Conservation (phyloP, 257 asterid genomes). For the Pogostemon cablin region DNA sequence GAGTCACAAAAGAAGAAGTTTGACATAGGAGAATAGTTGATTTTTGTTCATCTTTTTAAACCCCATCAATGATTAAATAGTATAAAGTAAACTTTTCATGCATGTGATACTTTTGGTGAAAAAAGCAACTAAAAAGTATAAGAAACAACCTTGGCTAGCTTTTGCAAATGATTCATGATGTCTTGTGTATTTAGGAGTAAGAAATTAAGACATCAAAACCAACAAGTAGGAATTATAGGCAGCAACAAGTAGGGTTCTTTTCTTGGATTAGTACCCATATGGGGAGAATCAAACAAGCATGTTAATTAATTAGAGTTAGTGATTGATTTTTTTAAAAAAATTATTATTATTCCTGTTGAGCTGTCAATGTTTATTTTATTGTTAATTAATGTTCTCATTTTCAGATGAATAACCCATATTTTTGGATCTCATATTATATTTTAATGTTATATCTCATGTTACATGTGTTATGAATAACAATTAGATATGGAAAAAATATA, state of each 20-base stretch:
- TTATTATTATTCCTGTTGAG: constrained; percentile 31
- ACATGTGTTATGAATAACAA: no score
- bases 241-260: background rate
- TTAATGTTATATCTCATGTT: no score
- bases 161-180: constrained; percentile 23
- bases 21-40: constrained; percentile 29
- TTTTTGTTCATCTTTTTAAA: constrained; percentile 19
- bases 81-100: constrained; percentile 37
- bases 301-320: background rate
- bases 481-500: no score
- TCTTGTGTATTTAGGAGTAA: constrained; percentile 12
- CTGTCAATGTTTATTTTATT: constrained; percentile 29
- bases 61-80: constrained; percentile 29
- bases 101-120: constrained; percentile 38
- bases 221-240: constrained; percentile 25
- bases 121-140: constrained; percentile 14
- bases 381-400: background rate
- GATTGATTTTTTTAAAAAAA: no score
- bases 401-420: constrained; percentile 23
- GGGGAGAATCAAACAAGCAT: background rate
- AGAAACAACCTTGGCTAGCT: constrained; percentile 23
- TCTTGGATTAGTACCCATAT: constrained; percentile 21
- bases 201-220: constrained; percentile 6
- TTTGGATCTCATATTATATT: background rate
- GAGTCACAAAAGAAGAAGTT: constrained; percentile 31